Percentiles rank a stretch among this genome's conserved stretches.
phyloP scores from a whole-genome alignment of 2,329 filamentous ascomycete genomes.

The Penicillium psychrosexuale region DNA sequence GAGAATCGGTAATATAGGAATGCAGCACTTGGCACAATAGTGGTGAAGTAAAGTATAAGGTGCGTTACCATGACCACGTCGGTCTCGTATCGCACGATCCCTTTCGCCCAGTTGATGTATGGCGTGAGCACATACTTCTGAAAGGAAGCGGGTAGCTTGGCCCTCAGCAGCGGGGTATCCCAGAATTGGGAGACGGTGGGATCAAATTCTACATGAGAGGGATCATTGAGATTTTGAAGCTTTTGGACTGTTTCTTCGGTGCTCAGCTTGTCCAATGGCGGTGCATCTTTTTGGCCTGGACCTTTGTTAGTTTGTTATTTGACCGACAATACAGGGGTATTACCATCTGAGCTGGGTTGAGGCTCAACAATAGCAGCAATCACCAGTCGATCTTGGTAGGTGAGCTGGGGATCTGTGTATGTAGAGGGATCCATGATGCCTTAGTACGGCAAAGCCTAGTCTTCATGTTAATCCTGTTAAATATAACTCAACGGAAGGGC shows the following conservation, averaged over 20 bases:
- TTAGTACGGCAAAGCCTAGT: background rate
- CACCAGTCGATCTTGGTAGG: slow-evolving; percentile 40
- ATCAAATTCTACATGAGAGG: slow-evolving; percentile 48
- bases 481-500: background rate
- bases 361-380: slow-evolving; percentile 36
- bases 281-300: slow-evolving; percentile 10
- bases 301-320: background rate
- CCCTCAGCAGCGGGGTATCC: slow-evolving; percentile 49
- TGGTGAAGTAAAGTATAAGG: slow-evolving; percentile 67
- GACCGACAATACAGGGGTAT: background rate
- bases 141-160: slow-evolving; percentile 36
- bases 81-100: slow-evolving; percentile 61
- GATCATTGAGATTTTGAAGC: slow-evolving; percentile 52
- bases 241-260: slow-evolving; percentile 38
- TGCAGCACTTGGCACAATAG: slow-evolving; percentile 66
- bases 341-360: slow-evolving; percentile 24
- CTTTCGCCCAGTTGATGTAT: slow-evolving; percentile 57
- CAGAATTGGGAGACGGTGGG: slow-evolving; percentile 55
- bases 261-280: slow-evolving; percentile 14
- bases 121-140: slow-evolving; percentile 55
- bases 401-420: slow-evolving; percentile 36
- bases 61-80: slow-evolving; percentile 79
- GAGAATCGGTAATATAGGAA: slow-evolving; percentile 64
- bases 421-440: slow-evolving; percentile 28
- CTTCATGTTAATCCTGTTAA: background rate